A percentile compares a stretch with the other conserved stretches of the same genome.
Conservation (phyloP, 2,329 filamentous ascomycete species). For the Colletotrichum trifolii region DNA sequence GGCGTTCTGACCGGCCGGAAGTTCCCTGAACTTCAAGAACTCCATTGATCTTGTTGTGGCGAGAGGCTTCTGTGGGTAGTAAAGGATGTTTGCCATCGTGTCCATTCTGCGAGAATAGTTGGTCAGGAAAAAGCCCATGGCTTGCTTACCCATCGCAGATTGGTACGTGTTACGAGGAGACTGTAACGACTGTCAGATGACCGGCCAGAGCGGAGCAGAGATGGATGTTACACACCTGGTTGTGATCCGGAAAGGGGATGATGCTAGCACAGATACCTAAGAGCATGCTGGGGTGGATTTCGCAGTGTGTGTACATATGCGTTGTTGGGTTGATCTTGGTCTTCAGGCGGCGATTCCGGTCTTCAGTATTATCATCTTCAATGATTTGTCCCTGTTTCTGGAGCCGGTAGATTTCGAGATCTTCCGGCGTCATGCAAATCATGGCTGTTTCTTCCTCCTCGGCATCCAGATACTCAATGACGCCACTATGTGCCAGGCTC, state of each 20-base stretch:
- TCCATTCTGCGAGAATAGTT: conserved; percentile 99
- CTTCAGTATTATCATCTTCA: conserved; percentile 70
- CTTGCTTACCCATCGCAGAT: conserved; percentile 99
- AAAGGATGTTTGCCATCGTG: conserved; percentile 99
- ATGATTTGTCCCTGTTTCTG: conserved; percentile 73
- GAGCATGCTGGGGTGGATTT: conserved; percentile 99
- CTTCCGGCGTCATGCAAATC: conserved; percentile 99
- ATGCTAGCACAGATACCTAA: conserved; percentile 98
- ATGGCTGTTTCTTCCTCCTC: conserved; percentile 99
- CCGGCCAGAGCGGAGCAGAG: neutral
- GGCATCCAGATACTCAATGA: conserved; percentile 95
- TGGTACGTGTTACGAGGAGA: conserved; percentile 99
- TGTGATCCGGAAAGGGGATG: conserved; percentile 99
- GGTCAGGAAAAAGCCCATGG: conserved; percentile 98
- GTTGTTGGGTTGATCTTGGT: conserved; percentile 88
- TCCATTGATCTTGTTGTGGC: conserved; percentile 98
- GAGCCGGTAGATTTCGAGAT: conserved; percentile 81
- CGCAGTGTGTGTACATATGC: conserved; percentile 96
- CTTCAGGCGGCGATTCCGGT: conserved; percentile 88
- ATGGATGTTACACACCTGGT: conserved; percentile 69
- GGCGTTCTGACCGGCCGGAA: conserved; percentile 96
- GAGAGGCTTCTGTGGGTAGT: conserved; percentile 97
- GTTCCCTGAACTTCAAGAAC: conserved; percentile 96
- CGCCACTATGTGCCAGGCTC: conserved; percentile 83
- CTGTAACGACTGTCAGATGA: conserved; percentile 57